Base-by-base conservation (phyloP, 805 yeast species). In the Lipomyces sp. region DNA sequence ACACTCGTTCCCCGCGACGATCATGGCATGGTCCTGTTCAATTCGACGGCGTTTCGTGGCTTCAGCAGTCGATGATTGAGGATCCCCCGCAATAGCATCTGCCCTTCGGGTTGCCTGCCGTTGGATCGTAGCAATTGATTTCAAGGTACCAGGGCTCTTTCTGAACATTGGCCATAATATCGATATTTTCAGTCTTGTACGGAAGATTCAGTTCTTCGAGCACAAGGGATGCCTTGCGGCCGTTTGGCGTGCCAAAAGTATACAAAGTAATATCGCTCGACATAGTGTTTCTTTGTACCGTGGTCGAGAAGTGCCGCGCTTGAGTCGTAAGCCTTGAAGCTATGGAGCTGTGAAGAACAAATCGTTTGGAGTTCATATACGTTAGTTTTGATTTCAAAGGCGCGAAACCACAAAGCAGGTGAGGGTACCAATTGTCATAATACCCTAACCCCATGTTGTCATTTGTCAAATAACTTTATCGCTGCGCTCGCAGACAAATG, bases 111-210 rank as follows among this genome's bases (percentile, higher is more conserved):
- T 42, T 15, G 48, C 48, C 24, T 42, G 48, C 24, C 29, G 48
- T 42, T 42, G 48, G n/a, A 42, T 42, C 8, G 48, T 42, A 42
- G 48, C 24, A 24, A 42, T 87, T 86, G 73, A 85, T 75, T 62
- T 83, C 79, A 59, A 85, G 73, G 70, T 79, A 87, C 87, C 88
- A 84, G 5, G 80, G 84, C 69, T 84, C 83, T 73, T 87, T 86
- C 65, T 86, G 87, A 53, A 76, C 84, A 53, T 77, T 76, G 32
- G 75, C 78, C 0, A 64, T 2, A 53, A 87, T 73, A 67, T 84
- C 84, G 62, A 87, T 74, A 3, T 70, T 68, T 57, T 82, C 72
- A 63, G 74, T 72, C 67, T 79, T 76, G 73, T 80, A 78, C 29
- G 69, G 62, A 15, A 64, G 64, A 30, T 73, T 71, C 34, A 78